These are phyloP conservation scores for Sclerospora graminicola DNA, from an alignment of 352 stramenopile genomes.

Conservation along the genomic window DNA sequence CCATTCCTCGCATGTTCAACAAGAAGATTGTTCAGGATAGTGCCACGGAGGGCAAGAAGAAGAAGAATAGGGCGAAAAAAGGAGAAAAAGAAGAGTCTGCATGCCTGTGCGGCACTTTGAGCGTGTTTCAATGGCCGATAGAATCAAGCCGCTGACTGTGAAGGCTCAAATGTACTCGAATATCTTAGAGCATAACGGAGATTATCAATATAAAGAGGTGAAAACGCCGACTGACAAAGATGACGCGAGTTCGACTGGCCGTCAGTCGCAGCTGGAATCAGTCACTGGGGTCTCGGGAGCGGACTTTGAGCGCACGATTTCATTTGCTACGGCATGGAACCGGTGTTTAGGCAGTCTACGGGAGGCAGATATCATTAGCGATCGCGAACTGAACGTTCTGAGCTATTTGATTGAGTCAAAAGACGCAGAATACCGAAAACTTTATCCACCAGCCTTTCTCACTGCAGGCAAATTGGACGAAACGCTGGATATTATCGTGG, in stretches of 20 bases:
- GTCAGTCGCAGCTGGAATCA: slow-evolving; percentile 49
- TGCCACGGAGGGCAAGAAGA: slow-evolving; percentile 42
- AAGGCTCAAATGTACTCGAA: slow-evolving; percentile 80
- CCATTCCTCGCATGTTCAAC: slow-evolving; percentile 80
- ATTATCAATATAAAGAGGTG: slow-evolving; percentile 50
- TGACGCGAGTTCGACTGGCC: slow-evolving; percentile 40
- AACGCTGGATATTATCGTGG: slow-evolving; percentile 75
- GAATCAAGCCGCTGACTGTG: slow-evolving; percentile 68
- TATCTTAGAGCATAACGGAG: slow-evolving; percentile 43
- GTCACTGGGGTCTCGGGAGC: slow-evolving; percentile 68
- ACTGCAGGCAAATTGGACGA: slow-evolving; percentile 80
- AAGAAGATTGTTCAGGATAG: slow-evolving; percentile 80
- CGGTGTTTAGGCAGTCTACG: slow-evolving; percentile 61
- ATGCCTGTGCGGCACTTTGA: slow-evolving; percentile 71
- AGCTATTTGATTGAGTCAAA: too few species aligned
- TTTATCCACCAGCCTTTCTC: slow-evolving; percentile 77
- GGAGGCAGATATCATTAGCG: too few species aligned
- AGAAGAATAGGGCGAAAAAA: slow-evolving; percentile 69
- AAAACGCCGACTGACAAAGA: slow-evolving; percentile 55
- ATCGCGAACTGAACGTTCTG: too few species aligned
- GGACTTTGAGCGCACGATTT: slow-evolving; percentile 77
- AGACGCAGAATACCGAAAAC: slow-evolving; percentile 53
- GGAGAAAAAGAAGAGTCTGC: slow-evolving; percentile 42
- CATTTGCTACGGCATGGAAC: slow-evolving; percentile 85
- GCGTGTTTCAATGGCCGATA: slow-evolving; percentile 72